phyloP scores from a whole-genome alignment of 495 filamentous ascomycete genomes.

The Chaetomidium leptoderma region DNA sequence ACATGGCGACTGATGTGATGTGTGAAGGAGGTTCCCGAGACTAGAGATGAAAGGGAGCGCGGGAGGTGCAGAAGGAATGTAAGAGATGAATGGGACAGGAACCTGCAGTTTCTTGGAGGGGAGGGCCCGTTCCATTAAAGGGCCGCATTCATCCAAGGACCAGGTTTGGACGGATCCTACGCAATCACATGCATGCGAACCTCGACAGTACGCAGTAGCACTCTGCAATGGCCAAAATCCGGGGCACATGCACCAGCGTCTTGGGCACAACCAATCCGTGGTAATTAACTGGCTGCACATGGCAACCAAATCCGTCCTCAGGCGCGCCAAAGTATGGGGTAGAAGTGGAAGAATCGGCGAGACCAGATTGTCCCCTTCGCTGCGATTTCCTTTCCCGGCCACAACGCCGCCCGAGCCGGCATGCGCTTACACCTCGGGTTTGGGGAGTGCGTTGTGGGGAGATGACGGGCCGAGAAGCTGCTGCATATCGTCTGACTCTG shows the following conservation, averaged over 20 bases:
- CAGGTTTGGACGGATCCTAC: background rate
- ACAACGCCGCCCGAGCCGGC: background rate
- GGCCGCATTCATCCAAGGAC: conserved; percentile 3
- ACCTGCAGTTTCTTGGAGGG: background rate
- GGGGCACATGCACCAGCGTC: conserved; percentile 12
- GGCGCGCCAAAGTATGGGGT: conserved; percentile 5
- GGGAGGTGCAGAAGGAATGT: background rate
- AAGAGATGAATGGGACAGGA: conserved; percentile 3
- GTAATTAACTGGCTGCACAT: conserved; percentile 7
- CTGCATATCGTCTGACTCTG: background rate
- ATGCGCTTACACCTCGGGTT: background rate
- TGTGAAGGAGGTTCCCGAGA: background rate
- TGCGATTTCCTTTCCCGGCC: background rate
- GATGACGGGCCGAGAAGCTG: background rate
- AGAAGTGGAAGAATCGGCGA: background rate
- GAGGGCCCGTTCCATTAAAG: conserved; percentile 17
- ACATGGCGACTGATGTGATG: conserved; percentile 56
- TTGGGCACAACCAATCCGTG: background rate
- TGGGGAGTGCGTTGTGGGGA: background rate
- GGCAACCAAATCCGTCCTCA: conserved; percentile 9
- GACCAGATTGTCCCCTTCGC: background rate
- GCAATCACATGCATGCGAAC: conserved; percentile 21
- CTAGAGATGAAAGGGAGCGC: background rate
- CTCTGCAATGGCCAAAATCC: background rate
- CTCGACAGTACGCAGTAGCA: background rate